Percentiles rank a stretch among this genome's conserved stretches.
These are phyloP conservation scores for Pouteria campechiana DNA, from an alignment of 179 eudicot genomes.

Conservation along the genomic window DNA sequence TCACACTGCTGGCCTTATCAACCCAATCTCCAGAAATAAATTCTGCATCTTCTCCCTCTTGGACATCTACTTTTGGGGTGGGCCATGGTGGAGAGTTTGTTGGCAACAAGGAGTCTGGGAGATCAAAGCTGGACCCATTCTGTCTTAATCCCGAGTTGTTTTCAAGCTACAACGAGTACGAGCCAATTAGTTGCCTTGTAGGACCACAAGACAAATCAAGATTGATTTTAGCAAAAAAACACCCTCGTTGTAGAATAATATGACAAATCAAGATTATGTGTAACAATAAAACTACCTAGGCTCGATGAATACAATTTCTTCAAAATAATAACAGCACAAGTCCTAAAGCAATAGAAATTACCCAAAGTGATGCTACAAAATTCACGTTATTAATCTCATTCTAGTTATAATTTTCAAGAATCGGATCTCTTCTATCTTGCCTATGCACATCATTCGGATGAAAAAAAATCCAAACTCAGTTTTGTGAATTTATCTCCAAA, in stretches of 20 bases:
- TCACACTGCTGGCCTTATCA: conserved; percentile 90
- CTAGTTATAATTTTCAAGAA: too few relatives aligned
- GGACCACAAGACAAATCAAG: too few relatives aligned
- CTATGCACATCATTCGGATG: too few relatives aligned
- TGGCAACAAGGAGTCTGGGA: conserved; percentile 68
- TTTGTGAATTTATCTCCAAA: too few relatives aligned
- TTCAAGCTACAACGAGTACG: conserved; percentile 23
- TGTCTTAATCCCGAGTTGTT: conserved; percentile 40
- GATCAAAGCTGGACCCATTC: conserved; percentile 72
- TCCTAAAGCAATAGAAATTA: neutral
- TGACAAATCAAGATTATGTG: neutral
- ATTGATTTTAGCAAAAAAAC: too few relatives aligned
- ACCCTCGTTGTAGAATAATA: too few relatives aligned
- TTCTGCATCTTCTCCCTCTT: conserved; percentile 63
- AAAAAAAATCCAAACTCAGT: too few relatives aligned
- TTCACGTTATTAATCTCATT: too few relatives aligned
- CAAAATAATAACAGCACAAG: neutral
- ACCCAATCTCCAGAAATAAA: conserved; percentile 77
- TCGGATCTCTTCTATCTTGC: too few relatives aligned
- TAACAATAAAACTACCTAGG: neutral
- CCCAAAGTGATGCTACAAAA: too few relatives aligned
- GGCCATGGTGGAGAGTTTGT: conserved; percentile 99
- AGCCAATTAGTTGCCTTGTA: neutral
- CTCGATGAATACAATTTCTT: neutral
- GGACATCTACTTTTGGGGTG: conserved; percentile 41